These are phyloP conservation scores for Thelonectria olida DNA, from an alignment of 2,329 filamentous ascomycete genomes.

Conservation along the genomic window DNA sequence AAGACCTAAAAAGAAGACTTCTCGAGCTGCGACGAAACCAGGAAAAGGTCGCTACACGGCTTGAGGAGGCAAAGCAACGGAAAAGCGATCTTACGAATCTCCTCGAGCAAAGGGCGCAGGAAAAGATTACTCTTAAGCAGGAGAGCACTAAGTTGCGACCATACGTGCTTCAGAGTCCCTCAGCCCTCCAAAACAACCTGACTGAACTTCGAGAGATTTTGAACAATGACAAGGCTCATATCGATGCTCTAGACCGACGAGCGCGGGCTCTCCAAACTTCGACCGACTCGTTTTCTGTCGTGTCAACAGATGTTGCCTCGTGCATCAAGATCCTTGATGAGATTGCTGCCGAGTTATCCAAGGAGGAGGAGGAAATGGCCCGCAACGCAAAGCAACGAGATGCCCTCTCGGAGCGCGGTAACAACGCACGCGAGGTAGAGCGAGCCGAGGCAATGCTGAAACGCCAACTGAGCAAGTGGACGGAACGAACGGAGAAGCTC, in stretches of 20 bases:
- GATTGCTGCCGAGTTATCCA: constrained; percentile 81
- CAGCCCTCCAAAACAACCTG: constrained; percentile 81
- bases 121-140: constrained; percentile 76
- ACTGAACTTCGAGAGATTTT: constrained; percentile 84
- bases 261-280: constrained; percentile 92
- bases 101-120: constrained; percentile 76
- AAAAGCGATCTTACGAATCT: constrained; percentile 78
- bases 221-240: constrained; percentile 80
- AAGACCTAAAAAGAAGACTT: constrained; percentile 84
- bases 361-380: constrained; percentile 90
- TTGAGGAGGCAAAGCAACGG: constrained; percentile 84
- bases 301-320: constrained; percentile 84
- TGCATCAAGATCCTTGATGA: constrained; percentile 92
- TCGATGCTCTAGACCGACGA: constrained; percentile 86
- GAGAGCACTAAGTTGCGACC: constrained; percentile 90
- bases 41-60: constrained; percentile 81
- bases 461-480: constrained; percentile 85
- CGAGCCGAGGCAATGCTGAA: constrained; percentile 84
- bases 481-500: constrained; percentile 85
- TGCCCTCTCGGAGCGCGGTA: constrained; percentile 85
- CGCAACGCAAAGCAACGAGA: constrained; percentile 85
- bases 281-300: constrained; percentile 86
- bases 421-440: constrained; percentile 92
- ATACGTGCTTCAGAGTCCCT: constrained; percentile 90
- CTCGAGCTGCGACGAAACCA: constrained; percentile 84